These are phyloP conservation scores for Sporothrix protearum DNA, from an alignment of 2,329 filamentous ascomycete genomes.

Conservation along the genomic window DNA sequence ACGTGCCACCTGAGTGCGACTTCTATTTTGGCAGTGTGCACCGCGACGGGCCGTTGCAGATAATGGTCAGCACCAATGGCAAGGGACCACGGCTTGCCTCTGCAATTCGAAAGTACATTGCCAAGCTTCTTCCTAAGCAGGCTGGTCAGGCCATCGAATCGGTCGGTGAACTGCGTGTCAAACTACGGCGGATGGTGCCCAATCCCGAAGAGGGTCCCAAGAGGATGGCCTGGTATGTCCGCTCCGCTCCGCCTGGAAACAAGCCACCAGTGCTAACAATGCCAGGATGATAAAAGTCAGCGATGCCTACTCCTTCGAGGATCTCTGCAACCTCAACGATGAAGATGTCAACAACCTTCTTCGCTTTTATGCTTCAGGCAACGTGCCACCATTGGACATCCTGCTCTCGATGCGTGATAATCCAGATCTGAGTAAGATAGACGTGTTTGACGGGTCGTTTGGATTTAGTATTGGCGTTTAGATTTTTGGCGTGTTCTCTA, in stretches of 20 bases:
- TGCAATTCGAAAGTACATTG: conserved; percentile 79
- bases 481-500: background rate
- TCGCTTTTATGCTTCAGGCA: conserved; percentile 61
- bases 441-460: conserved; percentile 58
- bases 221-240: conserved; percentile 78
- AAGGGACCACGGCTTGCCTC: conserved; percentile 90
- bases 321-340: conserved; percentile 77
- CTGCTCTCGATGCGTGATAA: conserved; percentile 53
- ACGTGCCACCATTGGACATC: conserved; percentile 54
- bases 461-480: conserved; percentile 53
- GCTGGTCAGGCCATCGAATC: conserved; percentile 81
- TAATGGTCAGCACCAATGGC: conserved; percentile 98
- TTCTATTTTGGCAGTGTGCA: conserved; percentile 98
- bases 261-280: conserved; percentile 30
- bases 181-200: conserved; percentile 74
- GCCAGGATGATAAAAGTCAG: conserved; percentile 90
- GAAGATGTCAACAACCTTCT: conserved; percentile 82
- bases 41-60: conserved; percentile 88
- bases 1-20: conserved; percentile 94
- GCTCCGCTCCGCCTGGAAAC: background rate
- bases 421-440: conserved; percentile 44
- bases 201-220: conserved; percentile 70
- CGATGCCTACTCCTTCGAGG: conserved; percentile 78
- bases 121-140: conserved; percentile 68
- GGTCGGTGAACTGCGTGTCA: conserved; percentile 74